phyloP scores from a whole-genome alignment of 176 grass and related monocot species.

The Aegilops sharonensis region DNA sequence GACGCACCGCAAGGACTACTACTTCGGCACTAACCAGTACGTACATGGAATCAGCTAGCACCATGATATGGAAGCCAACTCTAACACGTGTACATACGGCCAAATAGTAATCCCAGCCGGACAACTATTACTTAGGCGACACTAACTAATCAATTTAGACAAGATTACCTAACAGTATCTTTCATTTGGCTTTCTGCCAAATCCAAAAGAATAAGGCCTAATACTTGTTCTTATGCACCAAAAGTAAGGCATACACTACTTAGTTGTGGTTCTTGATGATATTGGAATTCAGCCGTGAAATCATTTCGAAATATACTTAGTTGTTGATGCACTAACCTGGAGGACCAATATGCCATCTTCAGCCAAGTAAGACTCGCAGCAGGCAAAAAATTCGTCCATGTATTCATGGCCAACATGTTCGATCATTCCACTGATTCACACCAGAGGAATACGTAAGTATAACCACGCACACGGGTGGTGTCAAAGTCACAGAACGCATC shows the following conservation, averaged over 20 bases:
- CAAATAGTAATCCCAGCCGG: too few relatives aligned
- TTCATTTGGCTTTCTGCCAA: background rate
- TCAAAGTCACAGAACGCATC: background rate
- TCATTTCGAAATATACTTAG: background rate
- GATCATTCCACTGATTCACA: background rate
- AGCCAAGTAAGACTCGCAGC: background rate
- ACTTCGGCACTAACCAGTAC: too few relatives aligned
- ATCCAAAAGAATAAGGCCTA: background rate
- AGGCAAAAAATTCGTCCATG: background rate
- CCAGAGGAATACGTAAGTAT: background rate
- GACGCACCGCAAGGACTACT: too few relatives aligned
- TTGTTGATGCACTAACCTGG: background rate
- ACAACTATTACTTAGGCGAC: too few relatives aligned
- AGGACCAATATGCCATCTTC: background rate
- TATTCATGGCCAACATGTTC: constrained; percentile 13
- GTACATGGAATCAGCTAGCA: too few relatives aligned
- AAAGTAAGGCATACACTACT: background rate
- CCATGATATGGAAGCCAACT: too few relatives aligned
- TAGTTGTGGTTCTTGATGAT: background rate
- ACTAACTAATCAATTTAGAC: too few relatives aligned
- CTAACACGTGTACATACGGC: too few relatives aligned
- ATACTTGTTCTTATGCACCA: background rate
- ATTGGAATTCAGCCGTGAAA: background rate
- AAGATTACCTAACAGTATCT: too few relatives aligned
- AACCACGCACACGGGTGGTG: background rate